Conservation (phyloP, 148 eudicot genomes). For the Euryodendron excelsum region DNA sequence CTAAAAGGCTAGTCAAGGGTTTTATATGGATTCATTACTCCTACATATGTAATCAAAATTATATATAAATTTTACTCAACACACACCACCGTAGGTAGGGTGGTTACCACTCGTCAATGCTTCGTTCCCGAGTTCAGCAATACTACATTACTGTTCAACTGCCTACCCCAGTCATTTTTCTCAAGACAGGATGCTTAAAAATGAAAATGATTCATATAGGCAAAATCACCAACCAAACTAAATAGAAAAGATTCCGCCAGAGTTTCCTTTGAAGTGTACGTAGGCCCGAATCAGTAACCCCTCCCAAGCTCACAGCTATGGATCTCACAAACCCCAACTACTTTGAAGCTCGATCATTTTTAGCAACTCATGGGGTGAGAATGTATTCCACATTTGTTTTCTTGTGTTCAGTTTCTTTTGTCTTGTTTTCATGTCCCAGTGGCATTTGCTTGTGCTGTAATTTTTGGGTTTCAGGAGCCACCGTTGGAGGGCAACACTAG, state of each 20-base stretch:
- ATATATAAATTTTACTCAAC: too few relatives aligned
- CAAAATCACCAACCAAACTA: too few relatives aligned
- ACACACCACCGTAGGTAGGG: too few relatives aligned
- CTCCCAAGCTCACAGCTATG: conserved; percentile 17
- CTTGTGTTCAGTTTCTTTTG: neutral
- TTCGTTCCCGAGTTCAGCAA: conserved; percentile 12
- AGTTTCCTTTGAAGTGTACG: neutral
- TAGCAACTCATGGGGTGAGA: conserved; percentile 31
- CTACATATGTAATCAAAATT: too few relatives aligned
- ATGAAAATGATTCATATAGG: conserved; percentile 4
- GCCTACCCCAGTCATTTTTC: conserved; percentile 16
- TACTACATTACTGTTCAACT: conserved; percentile 22
- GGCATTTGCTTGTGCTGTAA: neutral
- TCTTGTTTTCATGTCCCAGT: conserved; percentile 1
- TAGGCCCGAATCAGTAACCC: neutral
- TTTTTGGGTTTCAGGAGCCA: conserved; percentile 26
- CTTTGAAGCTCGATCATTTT: conserved; percentile 29
- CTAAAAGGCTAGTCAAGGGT: too few relatives aligned
- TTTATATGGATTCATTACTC: too few relatives aligned
- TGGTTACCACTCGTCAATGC: neutral
- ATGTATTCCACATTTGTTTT: neutral
- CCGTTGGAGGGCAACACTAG: conserved; percentile 19
- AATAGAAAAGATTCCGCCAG: neutral
- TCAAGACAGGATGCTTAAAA: conserved; percentile 1
- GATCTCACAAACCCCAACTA: conserved; percentile 31